These are phyloP conservation scores for Leishmania amazonensis DNA, from an alignment of 208 protist genomes.

Conservation along the genomic window DNA sequence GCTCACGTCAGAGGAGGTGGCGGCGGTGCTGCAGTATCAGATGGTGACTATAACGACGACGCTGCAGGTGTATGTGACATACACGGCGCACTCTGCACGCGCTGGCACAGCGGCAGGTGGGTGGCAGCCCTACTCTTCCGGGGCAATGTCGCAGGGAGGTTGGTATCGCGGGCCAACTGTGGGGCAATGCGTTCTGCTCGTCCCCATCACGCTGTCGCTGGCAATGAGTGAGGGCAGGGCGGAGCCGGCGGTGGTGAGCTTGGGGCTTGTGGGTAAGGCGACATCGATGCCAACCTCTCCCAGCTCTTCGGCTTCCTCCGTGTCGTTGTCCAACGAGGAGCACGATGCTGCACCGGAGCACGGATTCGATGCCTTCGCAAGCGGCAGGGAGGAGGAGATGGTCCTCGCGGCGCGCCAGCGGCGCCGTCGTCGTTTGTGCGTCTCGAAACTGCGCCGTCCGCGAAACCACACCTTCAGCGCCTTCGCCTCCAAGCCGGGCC, in stretches of 20 bases:
- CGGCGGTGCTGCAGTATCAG: constrained; percentile 44
- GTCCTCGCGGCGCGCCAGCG: constrained; percentile 21
- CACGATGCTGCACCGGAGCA: constrained; percentile 1
- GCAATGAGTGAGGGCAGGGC: constrained; percentile 72
- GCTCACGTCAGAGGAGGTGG: constrained; percentile 43
- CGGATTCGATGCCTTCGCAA: not conserved
- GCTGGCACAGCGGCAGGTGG: constrained; percentile 4
- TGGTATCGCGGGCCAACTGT: constrained; percentile 31
- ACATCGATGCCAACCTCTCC: constrained; percentile 20
- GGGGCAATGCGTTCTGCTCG: constrained; percentile 49
- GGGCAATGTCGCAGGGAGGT: constrained; percentile 16
- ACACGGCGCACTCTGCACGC: constrained; percentile 39
- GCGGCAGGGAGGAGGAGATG: constrained; percentile 13
- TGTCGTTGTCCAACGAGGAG: constrained; percentile 17
- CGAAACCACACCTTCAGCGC: constrained; percentile 26
- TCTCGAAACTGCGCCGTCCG: constrained; percentile 19
- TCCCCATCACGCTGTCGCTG: constrained; percentile 40
- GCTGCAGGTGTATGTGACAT: constrained; percentile 58
- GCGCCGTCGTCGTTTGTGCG: constrained; percentile 16
- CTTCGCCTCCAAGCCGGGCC: constrained; percentile 11
- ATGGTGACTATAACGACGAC: constrained; percentile 45
- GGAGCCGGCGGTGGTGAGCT: constrained; percentile 41
- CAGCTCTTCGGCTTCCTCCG: not conserved
- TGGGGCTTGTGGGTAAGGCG: constrained; percentile 37
- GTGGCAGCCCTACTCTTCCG: constrained; percentile 15